Conservation (phyloP, 768 basidiomycete species). For the Leccinum arenicola region DNA sequence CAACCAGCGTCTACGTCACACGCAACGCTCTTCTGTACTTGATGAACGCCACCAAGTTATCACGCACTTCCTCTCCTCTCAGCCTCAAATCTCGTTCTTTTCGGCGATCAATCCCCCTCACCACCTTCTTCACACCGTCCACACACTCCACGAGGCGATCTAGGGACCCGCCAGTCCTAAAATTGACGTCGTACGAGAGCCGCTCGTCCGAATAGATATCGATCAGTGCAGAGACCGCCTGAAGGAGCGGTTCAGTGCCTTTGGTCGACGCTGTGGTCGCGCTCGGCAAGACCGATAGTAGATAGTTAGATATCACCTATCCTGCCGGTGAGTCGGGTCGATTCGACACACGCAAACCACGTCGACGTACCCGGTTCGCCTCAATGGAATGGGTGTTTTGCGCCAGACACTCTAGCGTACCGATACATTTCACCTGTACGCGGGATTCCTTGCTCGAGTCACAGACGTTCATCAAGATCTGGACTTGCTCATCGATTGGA, state of each 20-base stretch:
- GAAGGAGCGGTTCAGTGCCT: slow-evolving; percentile 69
- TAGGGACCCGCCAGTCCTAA: slow-evolving; percentile 60
- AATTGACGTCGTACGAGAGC: slow-evolving; percentile 76
- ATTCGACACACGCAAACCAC: slow-evolving; percentile 6
- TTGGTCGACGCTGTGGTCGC: slow-evolving; percentile 36
- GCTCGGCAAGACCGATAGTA: slow-evolving; percentile 61
- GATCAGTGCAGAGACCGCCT: slow-evolving; percentile 78
- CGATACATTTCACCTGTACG: slow-evolving; percentile 65
- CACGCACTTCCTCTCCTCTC: slow-evolving; percentile 73
- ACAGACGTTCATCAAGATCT: slow-evolving; percentile 65
- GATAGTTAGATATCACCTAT: slow-evolving; percentile 61
- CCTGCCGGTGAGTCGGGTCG: neutral
- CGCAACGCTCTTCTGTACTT: slow-evolving; percentile 60
- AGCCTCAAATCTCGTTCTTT: slow-evolving; percentile 61
- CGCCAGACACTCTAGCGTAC: slow-evolving; percentile 82
- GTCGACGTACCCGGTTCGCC: slow-evolving; percentile 43
- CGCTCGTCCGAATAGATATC: slow-evolving; percentile 93
- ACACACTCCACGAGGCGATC: slow-evolving; percentile 54
- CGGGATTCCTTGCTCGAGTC: slow-evolving; percentile 33
- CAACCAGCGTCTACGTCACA: neutral
- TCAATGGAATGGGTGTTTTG: slow-evolving; percentile 61
- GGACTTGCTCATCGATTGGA: slow-evolving; percentile 59
- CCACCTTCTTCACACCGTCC: slow-evolving; percentile 58
- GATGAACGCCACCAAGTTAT: slow-evolving; percentile 75
- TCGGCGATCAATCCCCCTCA: slow-evolving; percentile 63